Evolutionary conservation across 805 yeast genomes (phyloP).

Genomic region (Candida montana): DNA sequence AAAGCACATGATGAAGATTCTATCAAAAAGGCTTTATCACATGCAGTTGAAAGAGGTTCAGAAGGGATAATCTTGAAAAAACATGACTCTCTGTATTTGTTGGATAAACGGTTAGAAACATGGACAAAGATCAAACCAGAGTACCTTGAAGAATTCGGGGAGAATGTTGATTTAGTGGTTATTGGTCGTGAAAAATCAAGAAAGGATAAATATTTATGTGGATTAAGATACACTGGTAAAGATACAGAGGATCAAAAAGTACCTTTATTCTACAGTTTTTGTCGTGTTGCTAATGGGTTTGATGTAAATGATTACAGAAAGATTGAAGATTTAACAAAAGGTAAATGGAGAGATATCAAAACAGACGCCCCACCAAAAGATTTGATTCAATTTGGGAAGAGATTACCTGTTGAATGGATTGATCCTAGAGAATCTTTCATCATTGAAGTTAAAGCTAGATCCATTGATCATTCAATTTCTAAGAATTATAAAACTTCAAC

Average conservation of each 20-base stretch:
- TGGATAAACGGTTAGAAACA: slow-evolving; percentile 54
- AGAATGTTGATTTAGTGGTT: slow-evolving; percentile 71
- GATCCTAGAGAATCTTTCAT: slow-evolving; percentile 73
- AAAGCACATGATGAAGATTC: slow-evolving; percentile 43
- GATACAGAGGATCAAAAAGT: slow-evolving; percentile 19
- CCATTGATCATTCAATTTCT: slow-evolving; percentile 47
- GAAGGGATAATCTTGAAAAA: slow-evolving; percentile 84
- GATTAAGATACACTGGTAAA: slow-evolving; percentile 45
- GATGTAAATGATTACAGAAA: slow-evolving; percentile 53
- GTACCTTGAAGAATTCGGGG: slow-evolving; percentile 80
- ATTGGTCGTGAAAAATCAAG: slow-evolving; percentile 74
- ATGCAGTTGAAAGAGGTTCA: slow-evolving; percentile 55
- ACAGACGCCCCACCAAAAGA: slow-evolving; percentile 35
- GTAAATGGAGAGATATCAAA: slow-evolving; percentile 52
- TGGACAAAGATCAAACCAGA: slow-evolving; percentile 95
- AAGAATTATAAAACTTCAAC: slow-evolving; percentile 55
- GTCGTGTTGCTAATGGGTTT: slow-evolving; percentile 83
- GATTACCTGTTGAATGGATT: slow-evolving; percentile 71
- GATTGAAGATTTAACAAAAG: slow-evolving; percentile 51
- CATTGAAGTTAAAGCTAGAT: slow-evolving; percentile 77
- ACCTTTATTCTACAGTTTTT: slow-evolving; percentile 54
- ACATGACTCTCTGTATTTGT: slow-evolving; percentile 48
- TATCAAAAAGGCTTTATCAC: slow-evolving; percentile 48
- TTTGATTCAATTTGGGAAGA: slow-evolving; percentile 49
- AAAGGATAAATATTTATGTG: slow-evolving; percentile 70